Percentiles rank a stretch among this genome's conserved stretches.
Conservation (phyloP, 768 basidiomycete species). For the Galerina marginata region DNA sequence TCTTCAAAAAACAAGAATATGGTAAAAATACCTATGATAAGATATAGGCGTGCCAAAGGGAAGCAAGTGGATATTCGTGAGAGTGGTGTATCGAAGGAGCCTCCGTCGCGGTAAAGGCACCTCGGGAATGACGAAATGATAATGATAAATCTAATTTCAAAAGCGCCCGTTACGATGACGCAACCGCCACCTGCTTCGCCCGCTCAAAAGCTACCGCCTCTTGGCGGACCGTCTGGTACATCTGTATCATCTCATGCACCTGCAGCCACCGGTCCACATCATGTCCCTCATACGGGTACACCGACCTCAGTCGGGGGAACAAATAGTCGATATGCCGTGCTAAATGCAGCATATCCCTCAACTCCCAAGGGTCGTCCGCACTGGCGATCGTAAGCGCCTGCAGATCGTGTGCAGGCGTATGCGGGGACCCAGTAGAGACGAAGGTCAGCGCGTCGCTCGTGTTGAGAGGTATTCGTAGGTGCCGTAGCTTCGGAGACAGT, state of each 20-base stretch:
- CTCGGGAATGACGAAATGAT: too few species aligned
- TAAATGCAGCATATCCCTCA: conserved; percentile 28
- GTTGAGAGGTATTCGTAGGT: conserved; percentile 30
- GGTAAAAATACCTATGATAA: too few species aligned
- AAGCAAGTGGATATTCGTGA: too few species aligned
- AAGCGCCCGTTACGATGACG: too few species aligned
- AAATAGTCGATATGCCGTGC: conserved; percentile 32
- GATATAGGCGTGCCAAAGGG: too few species aligned
- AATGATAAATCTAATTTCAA: too few species aligned
- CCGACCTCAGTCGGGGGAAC: conserved; percentile 27
- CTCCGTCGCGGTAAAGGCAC: too few species aligned
- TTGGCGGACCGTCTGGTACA: conserved; percentile 32
- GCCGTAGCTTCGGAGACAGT: conserved; percentile 23
- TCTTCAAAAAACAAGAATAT: too few species aligned
- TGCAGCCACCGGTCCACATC: conserved; percentile 32
- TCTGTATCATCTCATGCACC: conserved; percentile 33
- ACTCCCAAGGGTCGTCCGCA: conserved; percentile 29
- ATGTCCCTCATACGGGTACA: conserved; percentile 22
- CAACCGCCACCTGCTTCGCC: neutral
- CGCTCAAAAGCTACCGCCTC: conserved; percentile 25
- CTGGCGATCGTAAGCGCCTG: conserved; percentile 27
- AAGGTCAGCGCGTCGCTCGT: conserved; percentile 20
- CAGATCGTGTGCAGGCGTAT: conserved; percentile 21
- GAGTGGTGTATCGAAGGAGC: too few species aligned
- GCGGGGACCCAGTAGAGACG: conserved; percentile 14